Conservation (phyloP, 768 basidiomycete genomes). For the Kondoa subrosea region DNA sequence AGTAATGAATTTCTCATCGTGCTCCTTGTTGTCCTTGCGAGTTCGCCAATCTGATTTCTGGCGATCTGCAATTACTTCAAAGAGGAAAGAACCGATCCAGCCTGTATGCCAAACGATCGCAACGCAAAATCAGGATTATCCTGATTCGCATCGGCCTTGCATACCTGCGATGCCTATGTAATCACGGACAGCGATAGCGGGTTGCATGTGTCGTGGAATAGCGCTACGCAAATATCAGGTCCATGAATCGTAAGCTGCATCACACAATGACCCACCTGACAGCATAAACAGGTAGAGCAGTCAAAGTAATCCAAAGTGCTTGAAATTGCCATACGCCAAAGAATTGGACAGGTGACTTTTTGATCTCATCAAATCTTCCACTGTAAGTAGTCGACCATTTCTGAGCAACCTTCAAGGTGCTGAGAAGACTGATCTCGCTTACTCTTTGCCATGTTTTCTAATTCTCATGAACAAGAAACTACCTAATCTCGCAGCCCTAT, state of each 20-base stretch:
- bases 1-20: constrained; percentile 56
- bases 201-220: constrained; percentile 40
- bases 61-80: constrained; percentile 48
- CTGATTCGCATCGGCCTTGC: neutral
- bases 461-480: constrained; percentile 40
- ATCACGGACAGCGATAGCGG: constrained; percentile 43
- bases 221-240: constrained; percentile 39
- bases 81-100: constrained; percentile 43
- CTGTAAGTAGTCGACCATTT: neutral
- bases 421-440: constrained; percentile 28
- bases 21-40: constrained; percentile 45
- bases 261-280: constrained; percentile 26
- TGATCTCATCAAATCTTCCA: constrained; percentile 45
- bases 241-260: too few relatives aligned
- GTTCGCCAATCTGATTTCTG: constrained; percentile 51
- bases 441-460: constrained; percentile 34
- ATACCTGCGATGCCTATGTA: constrained; percentile 37
- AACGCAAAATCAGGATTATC: neutral
- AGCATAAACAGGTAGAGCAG: constrained; percentile 54
- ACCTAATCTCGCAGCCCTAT: constrained; percentile 48
- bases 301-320: constrained; percentile 51
- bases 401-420: neutral
- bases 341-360: constrained; percentile 40
- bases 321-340: constrained; percentile 48
- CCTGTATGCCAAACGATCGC: constrained; percentile 30